Evolutionary conservation across 371 early-diverging fungal species (phyloP).

Genomic region (Rhizopus microsporus): DNA sequence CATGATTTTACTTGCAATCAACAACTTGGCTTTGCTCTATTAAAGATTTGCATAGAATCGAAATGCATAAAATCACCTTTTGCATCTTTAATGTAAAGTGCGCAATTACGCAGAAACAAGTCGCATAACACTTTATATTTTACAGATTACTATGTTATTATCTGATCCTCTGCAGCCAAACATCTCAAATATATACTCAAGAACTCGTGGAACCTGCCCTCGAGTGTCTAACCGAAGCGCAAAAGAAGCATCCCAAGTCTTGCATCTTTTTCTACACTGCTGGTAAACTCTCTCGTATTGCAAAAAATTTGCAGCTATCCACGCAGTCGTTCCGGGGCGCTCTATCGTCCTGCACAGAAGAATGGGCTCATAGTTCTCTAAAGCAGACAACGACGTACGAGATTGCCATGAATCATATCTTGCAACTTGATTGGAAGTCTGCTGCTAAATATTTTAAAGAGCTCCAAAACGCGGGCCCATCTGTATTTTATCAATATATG

Average conservation of each 20-base stretch:
- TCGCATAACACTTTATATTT: not conserved
- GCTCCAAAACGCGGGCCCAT: conserved; percentile 43
- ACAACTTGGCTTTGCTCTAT: conserved; percentile 52
- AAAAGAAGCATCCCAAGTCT: conserved; percentile 45
- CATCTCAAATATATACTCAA: conserved; percentile 23
- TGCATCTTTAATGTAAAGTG: conserved; percentile 52
- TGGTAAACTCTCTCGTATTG: conserved; percentile 44
- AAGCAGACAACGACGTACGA: conserved; percentile 42
- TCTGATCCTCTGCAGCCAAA: conserved; percentile 20
- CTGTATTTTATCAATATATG: conserved; percentile 50
- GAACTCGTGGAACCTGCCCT: conserved; percentile 36
- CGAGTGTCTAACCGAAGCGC: conserved; percentile 46
- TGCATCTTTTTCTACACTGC: conserved; percentile 54
- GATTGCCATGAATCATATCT: conserved; percentile 45
- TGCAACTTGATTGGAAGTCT: conserved; percentile 47
- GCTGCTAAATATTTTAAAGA: conserved; percentile 40
- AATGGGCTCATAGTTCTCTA: conserved; percentile 30
- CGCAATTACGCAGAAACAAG: not conserved
- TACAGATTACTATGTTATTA: conserved; percentile 31
- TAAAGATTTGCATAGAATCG: conserved; percentile 50
- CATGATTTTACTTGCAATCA: conserved; percentile 54
- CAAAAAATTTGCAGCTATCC: conserved; percentile 25
- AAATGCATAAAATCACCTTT: conserved; percentile 52
- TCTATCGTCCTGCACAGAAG: conserved; percentile 20
- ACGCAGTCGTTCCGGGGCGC: conserved; percentile 30